Evolutionary conservation across 352 stramenopile genomes (phyloP), one percentile per base, ranked within the genome.

Genomic region (Phytophthora sp.): DNA sequence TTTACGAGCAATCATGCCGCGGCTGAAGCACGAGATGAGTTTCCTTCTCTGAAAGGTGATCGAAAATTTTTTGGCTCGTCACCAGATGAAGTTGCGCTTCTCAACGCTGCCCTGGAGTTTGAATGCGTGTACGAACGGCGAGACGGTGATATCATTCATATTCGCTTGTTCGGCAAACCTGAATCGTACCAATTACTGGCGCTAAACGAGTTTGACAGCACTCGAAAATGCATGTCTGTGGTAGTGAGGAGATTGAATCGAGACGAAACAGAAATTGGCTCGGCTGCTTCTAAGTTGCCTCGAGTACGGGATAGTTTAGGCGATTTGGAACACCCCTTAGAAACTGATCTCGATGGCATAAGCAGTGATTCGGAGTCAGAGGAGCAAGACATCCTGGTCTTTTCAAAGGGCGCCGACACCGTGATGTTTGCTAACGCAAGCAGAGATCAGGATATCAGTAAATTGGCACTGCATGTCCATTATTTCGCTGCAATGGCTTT

Each of bases 401-500:
- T 94, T 39, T 90, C 77, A 13, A 97, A 97, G 66, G 91, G 91
- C 7, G 87, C 91, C 10, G 91, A 97, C 58, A 96, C 85, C 0
- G 72, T 96, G 5, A 97, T 97, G 89, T 96, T 97, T 35, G 77
- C 75, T 1, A 91, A 89, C 37, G 79, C 80, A 3, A 70, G 66
- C 27, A 89, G 87, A 27, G 72, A 78, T 8, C 80, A 91, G 49
- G 85, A 92, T 46, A 88, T 92, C 20, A 92, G 72, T 46, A 89
- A 90, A 31, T 56, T 94, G 2, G 84, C 78, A 2, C 42, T 91
- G 15, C 89, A 97, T 39, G 79, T 97, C 3, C 84, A 96, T 56
- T 88, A 93, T 20, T 97, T 97, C 50, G 87, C 89, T 8, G 79
- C 86, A 0, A 95, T 96, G 77, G 92, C 88, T 1, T 62, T 97